Base-by-base conservation (phyloP, 2,329 filamentous ascomycete genomes). In the Penicillium sp. region DNA sequence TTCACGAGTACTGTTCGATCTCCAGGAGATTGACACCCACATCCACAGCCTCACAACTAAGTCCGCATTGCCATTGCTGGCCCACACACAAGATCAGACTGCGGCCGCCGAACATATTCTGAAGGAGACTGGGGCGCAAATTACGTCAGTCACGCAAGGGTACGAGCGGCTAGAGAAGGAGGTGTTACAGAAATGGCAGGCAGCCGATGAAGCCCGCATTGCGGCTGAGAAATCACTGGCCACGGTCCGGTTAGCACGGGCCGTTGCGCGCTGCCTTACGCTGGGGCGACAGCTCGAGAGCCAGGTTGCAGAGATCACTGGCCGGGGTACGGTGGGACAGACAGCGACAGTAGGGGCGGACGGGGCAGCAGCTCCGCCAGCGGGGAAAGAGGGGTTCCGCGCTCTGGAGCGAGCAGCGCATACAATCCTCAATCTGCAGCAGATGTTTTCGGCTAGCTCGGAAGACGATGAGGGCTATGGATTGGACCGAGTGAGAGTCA, bases 1-100 rank as follows among this genome's bases (percentile, higher is more conserved):
- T 33, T 95, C 90, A 4, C 82, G 88, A 39, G 90, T 96, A 4
- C 81, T 97, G 5, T 98, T 98, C 68, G 93, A 98, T 67, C 84
- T 93, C 3, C 93, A 97, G 63, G 93, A 97, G 68, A 85, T 98
- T 51, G 91, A 97, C 68, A 94, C 90, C 0, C 89, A 94, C 62
- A 95, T 98, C 49, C 88, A 98, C 64, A 79, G 80, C 3, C 77
- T 97, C 27, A 94, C 91, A 4, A 93, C 89, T 2, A 83, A 86
- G 48, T 86, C 84, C 18, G 89, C 93, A 2, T 71, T 91, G 0
- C 86, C 89, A 0, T 75, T 98, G 18, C 77, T 98, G 14, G 73
- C 81, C 19, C 78, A 96, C 65, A 94, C 90, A 3, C 76, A 81
- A 45, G 72, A 79, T 29, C 86, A 93, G 63, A 86, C 82, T 10